Conservation (phyloP, 345 rosid species). For the Barbarea vulgaris region DNA sequence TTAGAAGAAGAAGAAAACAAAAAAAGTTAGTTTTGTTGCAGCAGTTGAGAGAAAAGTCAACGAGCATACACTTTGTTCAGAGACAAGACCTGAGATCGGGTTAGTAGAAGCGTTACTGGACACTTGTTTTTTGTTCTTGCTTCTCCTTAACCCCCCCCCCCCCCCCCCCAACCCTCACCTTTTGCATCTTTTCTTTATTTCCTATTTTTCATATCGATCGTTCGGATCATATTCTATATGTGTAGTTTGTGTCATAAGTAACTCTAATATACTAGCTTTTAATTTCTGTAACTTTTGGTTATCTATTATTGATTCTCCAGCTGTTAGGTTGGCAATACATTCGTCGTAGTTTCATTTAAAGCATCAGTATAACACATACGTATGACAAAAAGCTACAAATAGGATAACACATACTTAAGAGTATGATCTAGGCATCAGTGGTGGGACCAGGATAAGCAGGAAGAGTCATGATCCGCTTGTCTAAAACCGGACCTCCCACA, state of each 20-base stretch:
- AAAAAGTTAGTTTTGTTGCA: conserved; percentile 8
- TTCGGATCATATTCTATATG: conserved; percentile 22
- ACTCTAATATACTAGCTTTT: neutral
- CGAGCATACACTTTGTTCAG: neutral
- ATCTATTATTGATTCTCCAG: neutral
- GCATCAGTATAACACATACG: too few species aligned
- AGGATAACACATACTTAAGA: neutral
- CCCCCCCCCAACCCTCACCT: conserved; percentile 4
- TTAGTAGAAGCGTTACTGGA: conserved; percentile 1
- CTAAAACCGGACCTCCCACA: conserved; percentile 75
- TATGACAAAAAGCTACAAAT: too few species aligned
- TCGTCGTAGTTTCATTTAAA: too few species aligned
- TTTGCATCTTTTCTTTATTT: conserved; percentile 5
- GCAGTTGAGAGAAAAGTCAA: neutral
- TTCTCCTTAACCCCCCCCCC: neutral
- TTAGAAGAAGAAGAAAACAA: neutral
- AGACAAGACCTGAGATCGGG: neutral
- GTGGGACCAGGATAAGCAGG: conserved; percentile 90
- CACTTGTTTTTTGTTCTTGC: conserved; percentile 4
- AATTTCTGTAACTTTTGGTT: too few species aligned
- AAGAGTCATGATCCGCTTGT: conserved; percentile 85
- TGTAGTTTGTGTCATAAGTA: conserved; percentile 19
- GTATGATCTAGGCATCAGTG: conserved; percentile 46
- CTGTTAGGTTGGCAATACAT: neutral
- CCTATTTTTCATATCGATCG: neutral